A percentile compares a stretch with the other conserved stretches of the same genome.
These are phyloP conservation scores for Vaccinium vitisidaea DNA, from an alignment of 148 eudicot species.

Conservation along the genomic window DNA sequence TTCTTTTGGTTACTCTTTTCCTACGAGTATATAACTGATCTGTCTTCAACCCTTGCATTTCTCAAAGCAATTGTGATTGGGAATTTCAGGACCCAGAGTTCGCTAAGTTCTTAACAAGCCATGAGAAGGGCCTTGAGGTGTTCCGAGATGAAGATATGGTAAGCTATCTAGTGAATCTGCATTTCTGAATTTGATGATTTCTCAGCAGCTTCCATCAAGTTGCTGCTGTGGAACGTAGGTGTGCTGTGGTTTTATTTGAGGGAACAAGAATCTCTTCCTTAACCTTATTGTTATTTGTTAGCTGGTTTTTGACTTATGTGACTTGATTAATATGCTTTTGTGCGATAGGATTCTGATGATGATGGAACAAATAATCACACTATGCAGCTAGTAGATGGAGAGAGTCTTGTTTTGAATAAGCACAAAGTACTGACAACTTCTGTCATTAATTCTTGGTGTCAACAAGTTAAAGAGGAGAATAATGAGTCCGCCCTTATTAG, in stretches of 20 bases:
- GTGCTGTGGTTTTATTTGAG: background rate
- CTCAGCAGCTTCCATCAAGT: background rate
- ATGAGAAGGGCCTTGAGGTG: conserved; percentile 32
- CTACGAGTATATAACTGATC: background rate
- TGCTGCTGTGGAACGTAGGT: background rate
- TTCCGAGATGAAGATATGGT: conserved; percentile 54
- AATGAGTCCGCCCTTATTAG: conserved; percentile 50
- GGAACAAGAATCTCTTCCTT: background rate
- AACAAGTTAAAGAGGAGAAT: conserved; percentile 47
- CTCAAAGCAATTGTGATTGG: conserved; percentile 10
- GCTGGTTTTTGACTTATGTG: background rate
- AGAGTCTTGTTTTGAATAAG: conserved; percentile 26
- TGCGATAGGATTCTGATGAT: conserved; percentile 72
- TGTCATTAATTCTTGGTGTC: conserved; percentile 51
- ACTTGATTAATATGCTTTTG: conserved; percentile 9
- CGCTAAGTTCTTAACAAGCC: conserved; percentile 46
- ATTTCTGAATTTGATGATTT: background rate
- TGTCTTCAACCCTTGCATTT: background rate
- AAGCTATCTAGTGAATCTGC: conserved; percentile 22
- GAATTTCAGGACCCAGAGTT: conserved; percentile 69
- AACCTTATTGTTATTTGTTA: conserved; percentile 6
- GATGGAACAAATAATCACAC: conserved; percentile 43
- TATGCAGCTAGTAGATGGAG: conserved; percentile 29
- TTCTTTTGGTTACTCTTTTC: background rate
- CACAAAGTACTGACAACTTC: conserved; percentile 45